These are phyloP conservation scores for Seminavis robusta DNA, from an alignment of 108 stramenopile genomes.

Conservation along the genomic window DNA sequence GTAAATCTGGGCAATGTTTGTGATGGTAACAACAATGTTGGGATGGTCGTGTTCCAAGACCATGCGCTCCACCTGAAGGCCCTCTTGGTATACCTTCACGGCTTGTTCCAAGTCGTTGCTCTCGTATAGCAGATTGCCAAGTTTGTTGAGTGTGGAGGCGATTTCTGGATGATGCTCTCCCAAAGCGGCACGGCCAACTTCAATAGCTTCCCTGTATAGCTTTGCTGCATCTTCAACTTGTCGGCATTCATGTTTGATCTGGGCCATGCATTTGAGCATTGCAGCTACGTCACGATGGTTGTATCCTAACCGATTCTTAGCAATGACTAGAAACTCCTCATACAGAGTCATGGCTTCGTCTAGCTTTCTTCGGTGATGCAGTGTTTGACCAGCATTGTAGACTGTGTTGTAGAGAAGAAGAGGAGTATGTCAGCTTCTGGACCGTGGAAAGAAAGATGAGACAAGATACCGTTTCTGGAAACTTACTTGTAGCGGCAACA, in stretches of 20 bases:
- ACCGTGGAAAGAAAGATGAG: too few species aligned
- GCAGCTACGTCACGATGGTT: slow-evolving; percentile 52
- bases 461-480: too few species aligned
- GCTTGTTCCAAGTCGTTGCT: slow-evolving; percentile 32
- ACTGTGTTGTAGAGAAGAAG: too few species aligned
- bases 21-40: slow-evolving; percentile 33
- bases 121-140: slow-evolving; percentile 65
- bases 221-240: slow-evolving; percentile 36
- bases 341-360: slow-evolving; percentile 49
- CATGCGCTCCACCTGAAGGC: slow-evolving; percentile 25
- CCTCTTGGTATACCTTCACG: slow-evolving; percentile 25
- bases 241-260: slow-evolving; percentile 52
- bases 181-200: slow-evolving; percentile 30
- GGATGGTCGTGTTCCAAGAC: slow-evolving; percentile 28
- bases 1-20: slow-evolving; percentile 42
- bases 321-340: slow-evolving; percentile 33
- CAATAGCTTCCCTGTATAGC: slow-evolving; percentile 33
- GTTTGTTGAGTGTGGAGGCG: slow-evolving; percentile 55
- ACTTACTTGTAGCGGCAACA: slow-evolving; percentile 49
- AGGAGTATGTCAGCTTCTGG: too few species aligned
- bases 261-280: slow-evolving; percentile 60
- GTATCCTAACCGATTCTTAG: slow-evolving; percentile 23
- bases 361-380: slow-evolving; percentile 47
- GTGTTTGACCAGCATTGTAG: slow-evolving; percentile 62
- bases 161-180: slow-evolving; percentile 57